phyloP scores from a whole-genome alignment of 768 basidiomycete species.

The Phanerochaete carnosa region DNA sequence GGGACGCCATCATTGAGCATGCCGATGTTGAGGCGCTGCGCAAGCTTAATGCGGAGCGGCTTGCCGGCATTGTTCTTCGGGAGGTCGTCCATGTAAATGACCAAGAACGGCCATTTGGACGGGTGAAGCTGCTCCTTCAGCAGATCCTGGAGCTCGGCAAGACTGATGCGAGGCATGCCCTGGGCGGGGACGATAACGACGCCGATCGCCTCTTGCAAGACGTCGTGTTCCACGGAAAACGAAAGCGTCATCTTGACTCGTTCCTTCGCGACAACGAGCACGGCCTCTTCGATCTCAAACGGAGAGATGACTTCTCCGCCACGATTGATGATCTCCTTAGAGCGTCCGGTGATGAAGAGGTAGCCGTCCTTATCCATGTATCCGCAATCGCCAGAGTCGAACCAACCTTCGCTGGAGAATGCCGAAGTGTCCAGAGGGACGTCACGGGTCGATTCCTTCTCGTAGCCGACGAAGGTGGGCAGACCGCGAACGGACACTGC shows the following conservation, averaged over 20 bases:
- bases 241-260: slow-evolving; percentile 40
- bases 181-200: slow-evolving; percentile 38
- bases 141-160: slow-evolving; percentile 39
- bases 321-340: slow-evolving; percentile 59
- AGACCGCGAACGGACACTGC: slow-evolving; percentile 53
- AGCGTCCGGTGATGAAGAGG: slow-evolving; percentile 51
- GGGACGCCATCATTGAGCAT: slow-evolving; percentile 34
- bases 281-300: slow-evolving; percentile 58
- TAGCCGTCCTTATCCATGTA: slow-evolving; percentile 45
- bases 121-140: slow-evolving; percentile 45
- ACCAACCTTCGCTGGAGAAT: slow-evolving; percentile 51
- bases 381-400: slow-evolving; percentile 45
- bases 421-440: slow-evolving; percentile 42
- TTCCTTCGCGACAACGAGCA: slow-evolving; percentile 39
- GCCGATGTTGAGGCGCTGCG: slow-evolving; percentile 38
- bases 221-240: slow-evolving; percentile 44
- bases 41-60: slow-evolving; percentile 42
- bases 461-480: slow-evolving; percentile 52
- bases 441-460: slow-evolving; percentile 34
- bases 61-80: slow-evolving; percentile 49
- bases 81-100: slow-evolving; percentile 46
- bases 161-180: slow-evolving; percentile 33
- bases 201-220: slow-evolving; percentile 46
- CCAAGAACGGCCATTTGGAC: slow-evolving; percentile 46
- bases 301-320: slow-evolving; percentile 62